These are phyloP conservation scores for Saturnispora diversa DNA, from an alignment of 805 yeast genomes.

Conservation along the genomic window DNA sequence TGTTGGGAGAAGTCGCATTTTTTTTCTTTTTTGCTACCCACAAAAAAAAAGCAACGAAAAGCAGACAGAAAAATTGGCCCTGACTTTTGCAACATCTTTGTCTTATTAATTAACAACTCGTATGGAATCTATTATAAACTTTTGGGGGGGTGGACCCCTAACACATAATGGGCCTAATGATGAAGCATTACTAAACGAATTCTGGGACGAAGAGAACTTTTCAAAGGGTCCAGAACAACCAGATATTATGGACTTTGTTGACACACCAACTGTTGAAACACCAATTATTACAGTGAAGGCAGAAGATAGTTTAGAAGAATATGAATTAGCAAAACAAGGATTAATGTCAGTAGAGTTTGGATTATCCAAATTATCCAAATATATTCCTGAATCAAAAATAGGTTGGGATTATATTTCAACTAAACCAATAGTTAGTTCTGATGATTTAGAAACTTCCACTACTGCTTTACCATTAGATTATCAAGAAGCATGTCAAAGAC, in stretches of 20 bases:
- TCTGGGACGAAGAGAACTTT: no score
- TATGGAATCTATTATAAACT: slow-evolving; percentile 1
- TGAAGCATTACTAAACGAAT: no score
- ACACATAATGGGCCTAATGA: no score
- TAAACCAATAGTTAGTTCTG: slow-evolving; percentile 12
- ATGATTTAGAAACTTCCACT: slow-evolving; percentile 23
- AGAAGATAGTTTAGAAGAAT: slow-evolving; percentile 26
- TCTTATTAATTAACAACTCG: neutral
- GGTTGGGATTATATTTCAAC: slow-evolving; percentile 13
- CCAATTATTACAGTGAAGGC: slow-evolving; percentile 6
- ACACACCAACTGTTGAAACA: slow-evolving; percentile 4
- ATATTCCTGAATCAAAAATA: slow-evolving; percentile 27
- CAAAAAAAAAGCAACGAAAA: no score
- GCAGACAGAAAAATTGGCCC: no score
- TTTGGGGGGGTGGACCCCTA: slow-evolving; percentile 1
- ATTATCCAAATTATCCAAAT: slow-evolving; percentile 14
- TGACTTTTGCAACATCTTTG: neutral
- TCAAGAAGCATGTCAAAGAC: slow-evolving; percentile 15
- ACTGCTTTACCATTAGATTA: slow-evolving; percentile 26
- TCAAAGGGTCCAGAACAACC: neutral
- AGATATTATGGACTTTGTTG: slow-evolving; percentile 1
- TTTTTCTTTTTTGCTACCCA: no score
- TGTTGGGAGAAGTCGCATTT: no score
- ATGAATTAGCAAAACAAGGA: slow-evolving; percentile 41
- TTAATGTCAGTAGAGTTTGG: slow-evolving; percentile 50